Evolutionary conservation across 2,329 filamentous ascomycete genomes (phyloP).

Genomic region (Rutstroemia sp.): DNA sequence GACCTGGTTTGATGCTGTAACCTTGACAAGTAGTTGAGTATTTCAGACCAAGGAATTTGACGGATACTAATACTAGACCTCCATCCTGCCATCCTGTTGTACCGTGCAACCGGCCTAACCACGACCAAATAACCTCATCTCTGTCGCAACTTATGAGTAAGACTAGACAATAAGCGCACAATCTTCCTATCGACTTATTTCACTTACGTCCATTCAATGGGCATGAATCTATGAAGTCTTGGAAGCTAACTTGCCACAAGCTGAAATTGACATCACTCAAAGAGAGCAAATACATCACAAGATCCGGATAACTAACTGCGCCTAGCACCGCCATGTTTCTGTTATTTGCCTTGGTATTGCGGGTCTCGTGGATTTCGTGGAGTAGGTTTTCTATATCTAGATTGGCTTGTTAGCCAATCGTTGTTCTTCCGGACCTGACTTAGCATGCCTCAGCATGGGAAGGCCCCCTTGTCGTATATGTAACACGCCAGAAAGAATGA

Average conservation of each 20-base stretch:
- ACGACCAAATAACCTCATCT: too few species aligned
- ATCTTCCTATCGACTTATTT: too few species aligned
- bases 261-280: background rate
- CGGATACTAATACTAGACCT: too few species aligned
- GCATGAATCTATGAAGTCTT: too few species aligned
- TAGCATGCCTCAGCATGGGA: background rate
- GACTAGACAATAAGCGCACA: too few species aligned
- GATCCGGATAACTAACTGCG: background rate
- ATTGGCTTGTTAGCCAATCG: background rate
- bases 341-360: background rate
- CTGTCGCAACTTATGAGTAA: too few species aligned
- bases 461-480: constrained; percentile 1
- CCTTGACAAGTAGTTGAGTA: too few species aligned
- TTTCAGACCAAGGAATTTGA: too few species aligned
- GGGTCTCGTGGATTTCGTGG: constrained; percentile 1
- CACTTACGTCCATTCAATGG: too few species aligned
- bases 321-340: background rate
- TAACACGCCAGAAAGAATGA: constrained; percentile 1
- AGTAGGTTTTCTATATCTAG: background rate
- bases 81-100: too few species aligned
- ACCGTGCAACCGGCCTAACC: too few species aligned
- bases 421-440: constrained; percentile 3
- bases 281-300: background rate
- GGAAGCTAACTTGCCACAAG: background rate
- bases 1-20: too few species aligned